Conservation (phyloP, 805 yeast species). For the Scheffersomyces lignosus region DNA sequence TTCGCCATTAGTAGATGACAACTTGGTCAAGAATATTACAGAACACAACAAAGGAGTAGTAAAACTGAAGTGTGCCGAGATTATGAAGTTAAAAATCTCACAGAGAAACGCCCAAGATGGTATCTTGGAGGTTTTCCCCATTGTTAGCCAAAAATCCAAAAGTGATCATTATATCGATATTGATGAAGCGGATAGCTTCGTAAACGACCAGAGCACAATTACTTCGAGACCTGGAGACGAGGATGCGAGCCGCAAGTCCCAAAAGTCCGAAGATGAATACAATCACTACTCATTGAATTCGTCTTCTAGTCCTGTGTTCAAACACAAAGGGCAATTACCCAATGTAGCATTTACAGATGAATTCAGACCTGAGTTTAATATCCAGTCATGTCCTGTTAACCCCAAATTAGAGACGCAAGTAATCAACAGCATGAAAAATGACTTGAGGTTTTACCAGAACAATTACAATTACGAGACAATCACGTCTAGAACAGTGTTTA, state of each 20-base stretch:
- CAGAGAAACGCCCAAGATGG: not conserved
- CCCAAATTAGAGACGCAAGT: conserved; percentile 52
- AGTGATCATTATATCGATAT: conserved; percentile 4
- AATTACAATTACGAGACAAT: conserved; percentile 31
- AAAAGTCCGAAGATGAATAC: not conserved
- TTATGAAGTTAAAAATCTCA: conserved; percentile 17
- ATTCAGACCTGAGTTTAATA: conserved; percentile 50
- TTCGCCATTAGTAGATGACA: conserved; percentile 18
- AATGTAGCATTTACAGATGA: conserved; percentile 48
- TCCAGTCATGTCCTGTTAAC: conserved; percentile 56
- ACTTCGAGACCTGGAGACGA: conserved; percentile 4
- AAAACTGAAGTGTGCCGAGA: conserved; percentile 19
- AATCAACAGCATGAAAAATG: conserved; percentile 52
- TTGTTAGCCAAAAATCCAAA: not conserved
- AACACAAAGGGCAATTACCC: conserved; percentile 25
- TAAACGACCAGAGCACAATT: conserved; percentile 11
- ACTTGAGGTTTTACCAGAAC: conserved; percentile 44
- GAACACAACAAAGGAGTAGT: conserved; percentile 20
- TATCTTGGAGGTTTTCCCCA: conserved; percentile 6
- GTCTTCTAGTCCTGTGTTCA: conserved; percentile 4
- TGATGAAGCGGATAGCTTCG: conserved; percentile 5
- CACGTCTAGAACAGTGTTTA: conserved; percentile 37
- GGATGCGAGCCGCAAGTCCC: not conserved
- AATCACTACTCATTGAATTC: too few species aligned
- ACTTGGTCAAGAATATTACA: conserved; percentile 14